phyloP scores from a whole-genome alignment of 2,329 filamentous ascomycete genomes.

The Fusarium anguioides region DNA sequence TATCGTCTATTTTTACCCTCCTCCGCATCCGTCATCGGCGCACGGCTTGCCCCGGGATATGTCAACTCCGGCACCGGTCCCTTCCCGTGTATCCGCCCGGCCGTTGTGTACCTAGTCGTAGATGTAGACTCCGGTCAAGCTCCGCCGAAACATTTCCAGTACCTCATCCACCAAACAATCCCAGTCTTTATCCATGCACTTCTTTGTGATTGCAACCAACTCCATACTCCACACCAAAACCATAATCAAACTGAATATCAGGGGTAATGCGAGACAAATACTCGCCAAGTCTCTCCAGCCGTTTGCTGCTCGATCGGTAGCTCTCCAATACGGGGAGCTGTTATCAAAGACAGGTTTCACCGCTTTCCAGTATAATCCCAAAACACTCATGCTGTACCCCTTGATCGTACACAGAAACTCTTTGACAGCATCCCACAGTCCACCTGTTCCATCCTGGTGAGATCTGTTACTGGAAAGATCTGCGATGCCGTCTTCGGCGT shows the following conservation, averaged over 20 bases:
- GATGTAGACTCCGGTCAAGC: constrained; percentile 28
- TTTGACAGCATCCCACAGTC: constrained; percentile 23
- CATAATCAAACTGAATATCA: constrained; percentile 39
- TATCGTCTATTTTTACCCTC: constrained; percentile 18
- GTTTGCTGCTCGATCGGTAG: constrained; percentile 37
- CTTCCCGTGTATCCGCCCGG: constrained; percentile 37
- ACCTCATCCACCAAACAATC: constrained; percentile 28
- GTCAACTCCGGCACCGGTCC: constrained; percentile 40
- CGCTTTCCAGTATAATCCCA: constrained; percentile 51
- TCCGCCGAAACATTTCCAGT: constrained; percentile 28
- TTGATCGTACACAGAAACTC: constrained; percentile 16
- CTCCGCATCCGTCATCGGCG: constrained; percentile 38
- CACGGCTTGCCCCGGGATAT: constrained; percentile 19
- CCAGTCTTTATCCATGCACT: constrained; percentile 28
- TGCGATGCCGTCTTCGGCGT: constrained; percentile 46
- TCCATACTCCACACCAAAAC: constrained; percentile 45
- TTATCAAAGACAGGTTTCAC: constrained; percentile 55
- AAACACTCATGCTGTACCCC: constrained; percentile 19
- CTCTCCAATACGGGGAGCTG: constrained; percentile 51
- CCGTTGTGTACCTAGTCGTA: constrained; percentile 25
- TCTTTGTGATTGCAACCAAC: constrained; percentile 33
- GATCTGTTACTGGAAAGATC: constrained; percentile 43
- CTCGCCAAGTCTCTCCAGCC: constrained; percentile 42
- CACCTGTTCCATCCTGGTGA: neutral
- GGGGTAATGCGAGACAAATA: constrained; percentile 45